Percentiles rank a stretch among this genome's conserved stretches.
Evolutionary conservation across 2,329 filamentous ascomycete species (phyloP).

Genomic region (Fusarium pseudoanthophilum): DNA sequence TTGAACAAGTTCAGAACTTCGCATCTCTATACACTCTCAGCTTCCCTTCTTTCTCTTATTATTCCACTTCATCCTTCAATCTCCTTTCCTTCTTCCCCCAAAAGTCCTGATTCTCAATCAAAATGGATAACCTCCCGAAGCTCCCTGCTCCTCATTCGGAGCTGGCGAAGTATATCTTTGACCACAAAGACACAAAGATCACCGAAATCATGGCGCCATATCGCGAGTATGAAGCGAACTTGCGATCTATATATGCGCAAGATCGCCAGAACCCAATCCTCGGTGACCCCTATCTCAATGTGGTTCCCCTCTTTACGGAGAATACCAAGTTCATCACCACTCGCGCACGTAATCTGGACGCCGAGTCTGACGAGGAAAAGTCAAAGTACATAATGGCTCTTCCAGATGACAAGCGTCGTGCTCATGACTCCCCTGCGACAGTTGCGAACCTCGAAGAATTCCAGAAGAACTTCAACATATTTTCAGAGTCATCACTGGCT

Average conservation of each 20-base stretch:
- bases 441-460: constrained; percentile 77
- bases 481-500: constrained; percentile 79
- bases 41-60: neutral
- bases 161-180: constrained; percentile 64
- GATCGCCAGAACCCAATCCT: constrained; percentile 68
- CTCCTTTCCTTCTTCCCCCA: neutral
- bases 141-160: constrained; percentile 59
- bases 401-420: constrained; percentile 68
- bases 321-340: constrained; percentile 68
- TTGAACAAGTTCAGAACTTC: neutral
- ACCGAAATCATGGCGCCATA: constrained; percentile 71
- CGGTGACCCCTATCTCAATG: constrained; percentile 67
- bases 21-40: neutral
- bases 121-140: constrained; percentile 53
- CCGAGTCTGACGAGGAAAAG: constrained; percentile 69
- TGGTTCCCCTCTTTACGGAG: constrained; percentile 72
- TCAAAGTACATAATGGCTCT: constrained; percentile 77
- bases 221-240: constrained; percentile 72
- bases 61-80: neutral
- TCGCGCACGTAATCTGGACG: constrained; percentile 67
- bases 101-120: constrained; percentile 28
- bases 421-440: constrained; percentile 72
- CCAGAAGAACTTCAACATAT: constrained; percentile 81
- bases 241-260: constrained; percentile 76
- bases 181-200: constrained; percentile 64